Conservation (phyloP, 495 filamentous ascomycete genomes). For the Aspergillus nidulans region DNA sequence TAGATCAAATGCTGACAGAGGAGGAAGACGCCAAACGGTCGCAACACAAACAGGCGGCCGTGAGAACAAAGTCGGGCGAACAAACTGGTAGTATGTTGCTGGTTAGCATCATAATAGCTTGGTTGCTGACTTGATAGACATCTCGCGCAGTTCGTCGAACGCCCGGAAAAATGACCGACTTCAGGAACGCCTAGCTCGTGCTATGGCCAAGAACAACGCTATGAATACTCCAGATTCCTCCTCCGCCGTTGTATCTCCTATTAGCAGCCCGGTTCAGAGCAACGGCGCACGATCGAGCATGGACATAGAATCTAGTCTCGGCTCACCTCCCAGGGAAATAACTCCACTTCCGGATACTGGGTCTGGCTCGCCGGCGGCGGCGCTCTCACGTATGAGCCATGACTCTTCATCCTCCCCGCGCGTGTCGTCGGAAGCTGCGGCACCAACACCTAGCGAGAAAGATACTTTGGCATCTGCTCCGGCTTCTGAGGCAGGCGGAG, state of each 20-base stretch:
- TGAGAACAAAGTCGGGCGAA: slow-evolving; percentile 21
- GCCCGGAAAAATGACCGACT: slow-evolving; percentile 67
- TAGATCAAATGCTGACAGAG: slow-evolving; percentile 89
- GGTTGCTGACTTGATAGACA: slow-evolving; percentile 30
- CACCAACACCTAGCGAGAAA: neutral
- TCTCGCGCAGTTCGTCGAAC: slow-evolving; percentile 50
- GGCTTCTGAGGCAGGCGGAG: neutral
- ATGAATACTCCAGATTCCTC: slow-evolving; percentile 25
- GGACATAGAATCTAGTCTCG: slow-evolving; percentile 31
- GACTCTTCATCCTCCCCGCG: slow-evolving; percentile 29
- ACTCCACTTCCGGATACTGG: slow-evolving; percentile 7
- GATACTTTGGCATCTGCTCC: neutral
- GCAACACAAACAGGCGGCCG: slow-evolving; percentile 19
- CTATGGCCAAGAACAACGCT: slow-evolving; percentile 47
- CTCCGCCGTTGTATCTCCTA: slow-evolving; percentile 29
- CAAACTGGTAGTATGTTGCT: slow-evolving; percentile 21
- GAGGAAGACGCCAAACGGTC: slow-evolving; percentile 47
- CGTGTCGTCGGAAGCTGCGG: neutral
- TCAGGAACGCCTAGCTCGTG: slow-evolving; percentile 78
- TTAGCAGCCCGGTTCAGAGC: slow-evolving; percentile 33
- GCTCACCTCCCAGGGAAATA: slow-evolving; percentile 20
- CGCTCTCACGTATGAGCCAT: slow-evolving; percentile 23
- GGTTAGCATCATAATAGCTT: neutral
- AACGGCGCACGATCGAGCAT: slow-evolving; percentile 36
- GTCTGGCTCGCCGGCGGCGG: neutral